Evolutionary conservation across 2,329 filamentous ascomycete species (phyloP).

Genomic region (Tothia fuscella): DNA sequence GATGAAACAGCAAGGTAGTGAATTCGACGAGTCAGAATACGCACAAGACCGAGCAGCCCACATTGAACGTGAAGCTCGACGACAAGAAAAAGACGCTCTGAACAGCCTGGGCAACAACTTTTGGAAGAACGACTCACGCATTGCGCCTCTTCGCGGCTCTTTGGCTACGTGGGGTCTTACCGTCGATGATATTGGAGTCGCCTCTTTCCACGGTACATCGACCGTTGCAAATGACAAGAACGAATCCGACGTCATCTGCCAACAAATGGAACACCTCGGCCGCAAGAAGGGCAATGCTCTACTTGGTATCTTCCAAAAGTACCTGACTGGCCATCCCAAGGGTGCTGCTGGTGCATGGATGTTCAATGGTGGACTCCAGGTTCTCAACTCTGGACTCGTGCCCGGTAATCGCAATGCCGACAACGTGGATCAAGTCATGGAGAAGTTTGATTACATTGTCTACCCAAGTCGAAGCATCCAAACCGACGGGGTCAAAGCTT

Average conservation of each 20-base stretch:
- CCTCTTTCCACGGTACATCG: constrained; percentile 97
- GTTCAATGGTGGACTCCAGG: constrained; percentile 96
- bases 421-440: constrained; percentile 92
- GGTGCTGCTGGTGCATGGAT: constrained; percentile 99
- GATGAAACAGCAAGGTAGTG: constrained; percentile 65
- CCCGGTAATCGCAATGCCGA: constrained; percentile 97
- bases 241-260: constrained; percentile 92
- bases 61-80: constrained; percentile 74
- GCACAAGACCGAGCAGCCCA: constrained; percentile 72
- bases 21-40: constrained; percentile 75
- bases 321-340: constrained; percentile 96
- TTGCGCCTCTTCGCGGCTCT: constrained; percentile 89
- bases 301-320: constrained; percentile 98
- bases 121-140: constrained; percentile 91
- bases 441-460: constrained; percentile 95
- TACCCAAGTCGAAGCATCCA: constrained; percentile 93
- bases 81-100: constrained; percentile 88
- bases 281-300: constrained; percentile 94
- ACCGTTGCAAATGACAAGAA: constrained; percentile 99
- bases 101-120: constrained; percentile 94
- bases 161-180: constrained; percentile 97
- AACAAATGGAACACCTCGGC: constrained; percentile 89
- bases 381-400: constrained; percentile 85
- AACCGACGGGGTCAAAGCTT: constrained; percentile 96
- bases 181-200: constrained; percentile 86